These are phyloP conservation scores for Macrophomina phaseolina DNA, from an alignment of 2,329 filamentous ascomycete species.

Conservation along the genomic window DNA sequence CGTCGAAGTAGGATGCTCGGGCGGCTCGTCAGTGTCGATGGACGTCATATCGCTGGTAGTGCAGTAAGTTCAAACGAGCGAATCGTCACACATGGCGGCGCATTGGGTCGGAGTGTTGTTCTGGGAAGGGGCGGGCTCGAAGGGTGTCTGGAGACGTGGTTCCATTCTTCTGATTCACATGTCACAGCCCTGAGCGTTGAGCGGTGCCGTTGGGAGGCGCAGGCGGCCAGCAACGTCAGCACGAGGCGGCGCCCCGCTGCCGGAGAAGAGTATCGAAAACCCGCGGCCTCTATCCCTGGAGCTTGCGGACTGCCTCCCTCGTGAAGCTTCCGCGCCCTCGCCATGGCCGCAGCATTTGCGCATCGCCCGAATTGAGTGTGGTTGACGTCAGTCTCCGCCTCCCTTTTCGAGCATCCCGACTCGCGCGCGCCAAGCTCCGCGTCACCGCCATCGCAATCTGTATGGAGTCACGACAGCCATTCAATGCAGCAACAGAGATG, in stretches of 20 bases:
- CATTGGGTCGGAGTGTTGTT: background rate
- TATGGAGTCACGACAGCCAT: background rate
- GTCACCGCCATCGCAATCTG: background rate
- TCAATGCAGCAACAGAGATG: background rate
- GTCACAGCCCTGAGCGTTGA: constrained; percentile 23
- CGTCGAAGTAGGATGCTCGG: constrained; percentile 14
- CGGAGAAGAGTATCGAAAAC: background rate
- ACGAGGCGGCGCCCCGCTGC: constrained; percentile 4
- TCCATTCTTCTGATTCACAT: constrained; percentile 27
- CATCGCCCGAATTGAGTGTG: background rate
- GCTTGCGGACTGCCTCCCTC: background rate
- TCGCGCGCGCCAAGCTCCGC: constrained; percentile 20
- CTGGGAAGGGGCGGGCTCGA: background rate
- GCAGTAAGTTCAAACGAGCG: constrained; percentile 13
- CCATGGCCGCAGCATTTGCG: background rate
- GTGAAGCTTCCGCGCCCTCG: background rate
- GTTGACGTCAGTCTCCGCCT: constrained; percentile 19
- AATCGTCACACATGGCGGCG: constrained; percentile 20
- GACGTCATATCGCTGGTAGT: constrained; percentile 1
- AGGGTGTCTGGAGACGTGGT: constrained; percentile 26
- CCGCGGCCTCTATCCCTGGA: background rate
- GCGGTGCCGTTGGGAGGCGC: constrained; percentile 16
- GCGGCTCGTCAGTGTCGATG: constrained; percentile 20
- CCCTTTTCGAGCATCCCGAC: background rate
- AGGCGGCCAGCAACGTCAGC: constrained; percentile 22